phyloP scores from a whole-genome alignment of 2,329 filamentous ascomycete species.

The Fusarium zealandicum region DNA sequence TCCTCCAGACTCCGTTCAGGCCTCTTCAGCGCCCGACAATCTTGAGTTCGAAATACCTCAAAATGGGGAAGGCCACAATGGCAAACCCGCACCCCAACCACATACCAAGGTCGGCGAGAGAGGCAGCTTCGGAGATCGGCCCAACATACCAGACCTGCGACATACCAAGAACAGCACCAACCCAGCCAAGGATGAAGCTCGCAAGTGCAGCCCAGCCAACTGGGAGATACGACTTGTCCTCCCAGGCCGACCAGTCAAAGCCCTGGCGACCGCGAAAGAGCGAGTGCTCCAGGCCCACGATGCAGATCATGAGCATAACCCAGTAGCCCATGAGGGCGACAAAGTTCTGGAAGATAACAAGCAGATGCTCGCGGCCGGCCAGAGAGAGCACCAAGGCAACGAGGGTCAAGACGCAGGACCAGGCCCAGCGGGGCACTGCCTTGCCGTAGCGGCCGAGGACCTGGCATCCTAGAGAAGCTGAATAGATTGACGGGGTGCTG shows the following conservation, averaged over 20 bases:
- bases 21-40: constrained; percentile 34
- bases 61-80: constrained; percentile 52
- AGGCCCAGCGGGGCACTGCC: constrained; percentile 60
- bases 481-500: constrained; percentile 63
- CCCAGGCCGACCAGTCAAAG: constrained; percentile 56
- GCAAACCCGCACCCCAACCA: constrained; percentile 71
- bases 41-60: constrained; percentile 42
- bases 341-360: constrained; percentile 61
- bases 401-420: constrained; percentile 60
- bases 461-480: constrained; percentile 65
- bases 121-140: constrained; percentile 62
- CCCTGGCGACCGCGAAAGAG: constrained; percentile 51
- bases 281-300: constrained; percentile 55
- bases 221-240: constrained; percentile 54
- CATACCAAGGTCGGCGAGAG: constrained; percentile 57
- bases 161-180: constrained; percentile 64
- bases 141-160: constrained; percentile 65
- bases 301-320: constrained; percentile 59
- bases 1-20: too few relatives aligned
- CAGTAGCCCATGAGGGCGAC: constrained; percentile 63
- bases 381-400: constrained; percentile 64
- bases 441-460: constrained; percentile 62
- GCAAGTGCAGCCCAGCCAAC: constrained; percentile 54
- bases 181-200: constrained; percentile 55
- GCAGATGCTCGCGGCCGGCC: constrained; percentile 60